Conservation (phyloP, 257 asterid genomes). For the Fraxinus cuspidata region DNA sequence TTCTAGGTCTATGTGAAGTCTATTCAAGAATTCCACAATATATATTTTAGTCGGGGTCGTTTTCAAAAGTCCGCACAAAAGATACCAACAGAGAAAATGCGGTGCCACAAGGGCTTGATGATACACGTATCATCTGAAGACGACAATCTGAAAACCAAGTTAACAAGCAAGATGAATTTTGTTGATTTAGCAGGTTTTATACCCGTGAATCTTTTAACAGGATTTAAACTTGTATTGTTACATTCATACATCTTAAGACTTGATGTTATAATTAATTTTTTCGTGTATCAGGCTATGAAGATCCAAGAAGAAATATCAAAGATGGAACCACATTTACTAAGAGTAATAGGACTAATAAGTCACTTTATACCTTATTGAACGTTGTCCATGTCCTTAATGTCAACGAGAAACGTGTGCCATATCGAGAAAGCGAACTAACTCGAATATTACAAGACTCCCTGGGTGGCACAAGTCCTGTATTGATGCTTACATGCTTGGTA, state of each 20-base stretch:
- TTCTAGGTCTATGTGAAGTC: conserved; percentile 60
- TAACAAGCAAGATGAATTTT: conserved; percentile 62
- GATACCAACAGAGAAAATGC: conserved; percentile 38
- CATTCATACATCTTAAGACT: not conserved
- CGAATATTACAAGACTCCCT: conserved; percentile 79
- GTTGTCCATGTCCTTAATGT: conserved; percentile 68
- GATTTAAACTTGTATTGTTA: not conserved
- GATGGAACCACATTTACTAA: conserved; percentile 56
- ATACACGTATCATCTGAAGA: conserved; percentile 50
- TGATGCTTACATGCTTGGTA: conserved; percentile 84
- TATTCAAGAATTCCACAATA: conserved; percentile 44
- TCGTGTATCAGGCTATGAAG: conserved; percentile 67
- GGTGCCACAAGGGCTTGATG: conserved; percentile 67
- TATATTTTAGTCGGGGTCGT: conserved; percentile 35
- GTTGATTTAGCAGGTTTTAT: conserved; percentile 83
- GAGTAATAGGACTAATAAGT: conserved; percentile 56
- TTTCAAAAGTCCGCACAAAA: conserved; percentile 40
- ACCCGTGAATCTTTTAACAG: not conserved
- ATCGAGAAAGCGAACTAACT: conserved; percentile 81
- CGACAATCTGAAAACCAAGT: conserved; percentile 37
- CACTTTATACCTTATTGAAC: conserved; percentile 59
- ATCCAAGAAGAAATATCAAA: conserved; percentile 55
- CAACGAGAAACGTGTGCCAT: conserved; percentile 68
- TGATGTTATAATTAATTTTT: conserved; percentile 2
- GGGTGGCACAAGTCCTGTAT: conserved; percentile 56